Conservation (phyloP, 148 eudicot species). For the Dysphania ambrosioides region DNA sequence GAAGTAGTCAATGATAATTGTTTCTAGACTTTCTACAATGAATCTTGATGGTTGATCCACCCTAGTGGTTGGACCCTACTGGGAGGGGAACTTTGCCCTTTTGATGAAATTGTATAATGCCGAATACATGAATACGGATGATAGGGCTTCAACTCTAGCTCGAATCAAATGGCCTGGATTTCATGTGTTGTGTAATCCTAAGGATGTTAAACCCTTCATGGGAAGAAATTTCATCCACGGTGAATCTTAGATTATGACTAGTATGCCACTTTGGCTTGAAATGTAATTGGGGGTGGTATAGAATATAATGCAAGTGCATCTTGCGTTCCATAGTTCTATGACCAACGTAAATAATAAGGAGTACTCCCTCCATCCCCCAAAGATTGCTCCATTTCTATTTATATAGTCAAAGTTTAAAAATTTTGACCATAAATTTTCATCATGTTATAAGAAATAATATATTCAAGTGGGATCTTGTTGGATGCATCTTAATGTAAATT, state of each 20-base stretch:
- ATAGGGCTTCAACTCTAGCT: conserved; percentile 37
- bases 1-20: conserved; percentile 53
- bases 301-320: too few relatives aligned
- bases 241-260: conserved; percentile 38
- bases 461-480: too few relatives aligned
- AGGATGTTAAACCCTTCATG: conserved; percentile 31
- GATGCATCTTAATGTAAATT: too few relatives aligned
- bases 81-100: conserved; percentile 55
- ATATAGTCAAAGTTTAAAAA: too few relatives aligned
- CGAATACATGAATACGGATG: conserved; percentile 61
- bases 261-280: conserved; percentile 40
- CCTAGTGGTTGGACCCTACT: conserved; percentile 66
- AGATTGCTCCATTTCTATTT: too few relatives aligned
- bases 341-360: too few relatives aligned
- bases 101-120: conserved; percentile 56
- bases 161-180: conserved; percentile 50
- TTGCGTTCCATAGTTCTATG: too few relatives aligned
- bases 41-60: conserved; percentile 52
- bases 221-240: conserved; percentile 46
- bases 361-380: too few relatives aligned
- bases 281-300: too few relatives aligned
- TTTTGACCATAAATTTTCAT: too few relatives aligned
- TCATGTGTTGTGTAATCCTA: conserved; percentile 34
- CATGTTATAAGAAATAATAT: too few relatives aligned
- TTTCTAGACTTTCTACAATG: conserved; percentile 51